Evolutionary conservation across 345 rosid species (phyloP).

Genomic region (Pseudoturritis turrita): DNA sequence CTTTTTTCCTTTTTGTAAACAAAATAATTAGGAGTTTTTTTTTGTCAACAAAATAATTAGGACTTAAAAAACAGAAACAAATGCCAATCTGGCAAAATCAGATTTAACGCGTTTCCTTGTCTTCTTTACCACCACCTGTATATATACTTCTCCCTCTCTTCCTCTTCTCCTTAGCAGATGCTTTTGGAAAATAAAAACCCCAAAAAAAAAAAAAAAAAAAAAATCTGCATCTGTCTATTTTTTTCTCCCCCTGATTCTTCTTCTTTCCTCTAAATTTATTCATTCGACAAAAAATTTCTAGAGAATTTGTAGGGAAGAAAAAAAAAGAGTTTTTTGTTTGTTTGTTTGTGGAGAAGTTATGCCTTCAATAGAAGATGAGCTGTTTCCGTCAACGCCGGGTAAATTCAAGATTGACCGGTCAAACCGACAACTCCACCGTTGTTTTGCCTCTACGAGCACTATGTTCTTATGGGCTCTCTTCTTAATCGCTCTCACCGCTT

Average conservation of each 20-base stretch:
- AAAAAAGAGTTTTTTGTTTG: no score
- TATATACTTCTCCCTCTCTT: constrained; percentile 33
- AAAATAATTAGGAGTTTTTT: background rate
- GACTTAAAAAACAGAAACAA: background rate
- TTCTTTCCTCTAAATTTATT: background rate
- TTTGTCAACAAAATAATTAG: background rate
- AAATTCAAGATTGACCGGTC: constrained; percentile 77
- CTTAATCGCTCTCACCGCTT: constrained; percentile 83
- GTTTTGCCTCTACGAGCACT: constrained; percentile 80
- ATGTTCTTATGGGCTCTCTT: constrained; percentile 92
- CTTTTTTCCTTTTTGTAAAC: no score
- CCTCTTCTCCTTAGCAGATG: constrained; percentile 44
- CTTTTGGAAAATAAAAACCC: background rate
- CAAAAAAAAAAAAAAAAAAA: constrained; percentile 18
- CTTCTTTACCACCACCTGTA: constrained; percentile 32
- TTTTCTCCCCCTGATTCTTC: no score
- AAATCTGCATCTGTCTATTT: constrained; percentile 43
- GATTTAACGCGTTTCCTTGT: constrained; percentile 56
- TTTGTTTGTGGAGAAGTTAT: no score
- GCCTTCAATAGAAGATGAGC: constrained; percentile 72
- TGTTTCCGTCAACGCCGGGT: constrained; percentile 88
- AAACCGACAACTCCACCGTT: constrained; percentile 71
- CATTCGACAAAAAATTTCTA: background rate
- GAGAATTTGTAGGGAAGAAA: background rate
- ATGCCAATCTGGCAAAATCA: constrained; percentile 46